Conservation (phyloP, 2,329 filamentous ascomycete genomes). For the Calonectria multiphialidica region DNA sequence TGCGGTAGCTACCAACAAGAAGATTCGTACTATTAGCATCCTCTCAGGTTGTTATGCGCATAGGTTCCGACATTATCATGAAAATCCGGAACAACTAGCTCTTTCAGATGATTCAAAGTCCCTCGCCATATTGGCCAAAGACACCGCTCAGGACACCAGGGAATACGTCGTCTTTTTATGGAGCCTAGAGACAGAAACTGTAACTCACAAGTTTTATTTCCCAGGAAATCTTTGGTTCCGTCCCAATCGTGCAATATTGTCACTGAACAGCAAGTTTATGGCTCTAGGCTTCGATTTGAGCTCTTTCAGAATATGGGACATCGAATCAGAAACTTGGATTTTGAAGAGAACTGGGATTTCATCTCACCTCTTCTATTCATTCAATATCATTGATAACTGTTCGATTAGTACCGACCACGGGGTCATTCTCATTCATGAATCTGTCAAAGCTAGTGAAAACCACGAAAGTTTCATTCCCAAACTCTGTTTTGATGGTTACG, state of each 20-base stretch:
- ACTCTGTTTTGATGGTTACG: not conserved
- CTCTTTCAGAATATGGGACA: not conserved
- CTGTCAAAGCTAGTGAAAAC: not conserved
- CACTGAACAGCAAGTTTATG: not conserved
- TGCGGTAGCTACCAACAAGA: not conserved
- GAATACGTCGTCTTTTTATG: not conserved
- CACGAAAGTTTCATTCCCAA: not conserved
- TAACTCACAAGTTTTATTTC: not conserved
- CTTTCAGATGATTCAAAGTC: not conserved
- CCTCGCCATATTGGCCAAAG: not conserved
- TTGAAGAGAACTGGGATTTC: not conserved
- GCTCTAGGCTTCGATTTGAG: not conserved
- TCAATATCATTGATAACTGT: not conserved
- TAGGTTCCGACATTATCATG: not conserved
- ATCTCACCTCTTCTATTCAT: not conserved
- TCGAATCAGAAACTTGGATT: not conserved
- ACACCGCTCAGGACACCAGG: too few species aligned
- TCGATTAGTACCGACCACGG: not conserved
- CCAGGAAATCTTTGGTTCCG: not conserved
- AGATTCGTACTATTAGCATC: not conserved
- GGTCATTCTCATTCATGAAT: not conserved
- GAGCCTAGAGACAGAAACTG: not conserved
- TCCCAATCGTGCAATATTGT: not conserved
- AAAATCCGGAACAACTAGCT: not conserved
- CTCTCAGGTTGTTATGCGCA: not conserved